Conservation (phyloP, 352 stramenopile species). For the Phytophthora syringae region DNA sequence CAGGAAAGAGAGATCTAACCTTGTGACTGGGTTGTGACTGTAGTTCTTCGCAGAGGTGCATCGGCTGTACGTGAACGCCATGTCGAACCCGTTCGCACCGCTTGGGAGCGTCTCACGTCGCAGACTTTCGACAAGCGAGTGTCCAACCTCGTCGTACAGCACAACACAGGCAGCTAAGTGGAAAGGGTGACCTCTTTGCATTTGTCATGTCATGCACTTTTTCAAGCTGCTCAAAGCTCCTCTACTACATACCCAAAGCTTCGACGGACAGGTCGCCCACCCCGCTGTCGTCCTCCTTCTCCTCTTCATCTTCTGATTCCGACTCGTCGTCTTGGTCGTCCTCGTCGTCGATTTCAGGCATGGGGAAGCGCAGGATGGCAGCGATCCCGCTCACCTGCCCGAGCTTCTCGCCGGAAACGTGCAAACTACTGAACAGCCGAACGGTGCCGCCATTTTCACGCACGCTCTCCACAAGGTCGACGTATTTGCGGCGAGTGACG, state of each 20-base stretch:
- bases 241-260: constrained; percentile 60
- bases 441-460: constrained; percentile 92
- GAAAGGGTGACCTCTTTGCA: constrained; percentile 21
- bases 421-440: constrained; percentile 95
- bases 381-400: constrained; percentile 95
- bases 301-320: constrained; percentile 47
- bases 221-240: background rate
- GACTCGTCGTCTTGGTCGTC: constrained; percentile 77
- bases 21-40: constrained; percentile 1
- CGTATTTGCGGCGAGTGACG: constrained; percentile 91
- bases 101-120: constrained; percentile 85
- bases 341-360: constrained; percentile 97
- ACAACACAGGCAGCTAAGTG: constrained; percentile 54
- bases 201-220: constrained; percentile 15
- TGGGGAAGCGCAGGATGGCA: constrained; percentile 95
- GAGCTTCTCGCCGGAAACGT: constrained; percentile 96
- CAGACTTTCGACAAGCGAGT: constrained; percentile 84
- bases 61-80: constrained; percentile 87
- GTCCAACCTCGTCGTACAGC: constrained; percentile 75
- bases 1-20: background rate
- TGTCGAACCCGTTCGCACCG: constrained; percentile 87
- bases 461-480: constrained; percentile 95
- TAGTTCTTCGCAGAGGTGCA: constrained; percentile 88
- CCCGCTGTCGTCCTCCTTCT: constrained; percentile 51
- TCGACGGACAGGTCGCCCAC: constrained; percentile 74